These are phyloP conservation scores for Daldinia concentrica DNA, from an alignment of 495 filamentous ascomycete genomes.

Conservation along the genomic window DNA sequence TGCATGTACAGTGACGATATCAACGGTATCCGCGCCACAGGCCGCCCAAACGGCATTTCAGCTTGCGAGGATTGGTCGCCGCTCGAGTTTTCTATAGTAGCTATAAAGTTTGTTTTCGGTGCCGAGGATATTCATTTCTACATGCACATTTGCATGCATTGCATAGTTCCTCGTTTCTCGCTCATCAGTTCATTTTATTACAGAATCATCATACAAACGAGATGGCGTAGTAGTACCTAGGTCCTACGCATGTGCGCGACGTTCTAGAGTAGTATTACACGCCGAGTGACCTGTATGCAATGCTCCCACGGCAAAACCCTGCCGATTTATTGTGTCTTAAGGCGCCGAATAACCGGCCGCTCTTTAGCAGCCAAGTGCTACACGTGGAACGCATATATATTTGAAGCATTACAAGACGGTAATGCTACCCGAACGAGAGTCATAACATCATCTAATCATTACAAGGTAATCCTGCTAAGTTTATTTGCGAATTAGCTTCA, in stretches of 20 bases:
- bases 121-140: neutral
- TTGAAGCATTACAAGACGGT: neutral
- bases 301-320: constrained; percentile 4
- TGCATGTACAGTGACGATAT: neutral
- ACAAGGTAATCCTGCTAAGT: neutral
- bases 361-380: constrained; percentile 6
- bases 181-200: neutral
- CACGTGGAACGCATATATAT: constrained; percentile 31
- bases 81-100: neutral
- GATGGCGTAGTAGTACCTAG: neutral
- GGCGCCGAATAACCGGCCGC: constrained; percentile 20
- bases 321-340: constrained; percentile 12
- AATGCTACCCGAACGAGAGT: neutral
- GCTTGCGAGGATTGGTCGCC: neutral
- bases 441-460: neutral
- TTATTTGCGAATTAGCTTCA: neutral
- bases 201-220: constrained; percentile 9
- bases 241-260: neutral
- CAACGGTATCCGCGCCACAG: constrained; percentile 17
- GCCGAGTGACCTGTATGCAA: constrained; percentile 12
- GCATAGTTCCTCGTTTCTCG: neutral
- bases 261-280: constrained; percentile 7
- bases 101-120: constrained; percentile 12
- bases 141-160: neutral
- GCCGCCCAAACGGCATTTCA: constrained; percentile 2